Evolutionary conservation across 2,329 filamentous ascomycete genomes (phyloP).

Genomic region (Hypoxylon sp.): DNA sequence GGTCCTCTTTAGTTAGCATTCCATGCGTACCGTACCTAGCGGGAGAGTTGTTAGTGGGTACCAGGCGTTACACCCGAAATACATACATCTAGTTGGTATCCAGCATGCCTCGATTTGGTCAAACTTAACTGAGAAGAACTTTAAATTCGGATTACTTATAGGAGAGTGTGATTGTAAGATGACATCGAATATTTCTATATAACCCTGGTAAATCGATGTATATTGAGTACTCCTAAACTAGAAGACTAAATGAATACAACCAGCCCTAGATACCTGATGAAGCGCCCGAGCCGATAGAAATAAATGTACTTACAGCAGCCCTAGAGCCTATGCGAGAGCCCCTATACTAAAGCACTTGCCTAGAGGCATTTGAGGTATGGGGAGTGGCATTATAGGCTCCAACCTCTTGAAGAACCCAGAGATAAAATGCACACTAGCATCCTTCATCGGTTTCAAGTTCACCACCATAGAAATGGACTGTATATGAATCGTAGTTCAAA

Average conservation of each 20-base stretch:
- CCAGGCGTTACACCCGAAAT: background rate
- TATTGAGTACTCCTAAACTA: background rate
- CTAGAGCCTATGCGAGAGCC: background rate
- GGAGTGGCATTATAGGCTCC: background rate
- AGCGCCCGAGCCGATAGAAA: background rate
- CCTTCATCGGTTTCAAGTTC: background rate
- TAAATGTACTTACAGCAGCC: background rate
- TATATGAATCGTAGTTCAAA: background rate
- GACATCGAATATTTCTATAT: background rate
- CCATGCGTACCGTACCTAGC: background rate
- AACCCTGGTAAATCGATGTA: background rate
- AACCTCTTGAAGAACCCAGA: background rate
- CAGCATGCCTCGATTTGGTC: background rate
- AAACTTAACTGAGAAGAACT: background rate
- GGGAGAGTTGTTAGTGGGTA: conserved; percentile 1
- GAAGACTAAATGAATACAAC: background rate
- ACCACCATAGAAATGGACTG: background rate
- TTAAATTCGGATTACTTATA: background rate
- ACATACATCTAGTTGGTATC: background rate
- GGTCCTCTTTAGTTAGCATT: background rate
- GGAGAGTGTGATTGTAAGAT: background rate
- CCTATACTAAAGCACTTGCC: background rate
- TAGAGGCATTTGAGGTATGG: background rate
- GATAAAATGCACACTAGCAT: background rate
- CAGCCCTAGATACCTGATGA: background rate